A percentile compares a stretch with the other conserved stretches of the same genome.
Evolutionary conservation across 2,329 filamentous ascomycete species (phyloP).

Genomic region (Xylaria sp.): DNA sequence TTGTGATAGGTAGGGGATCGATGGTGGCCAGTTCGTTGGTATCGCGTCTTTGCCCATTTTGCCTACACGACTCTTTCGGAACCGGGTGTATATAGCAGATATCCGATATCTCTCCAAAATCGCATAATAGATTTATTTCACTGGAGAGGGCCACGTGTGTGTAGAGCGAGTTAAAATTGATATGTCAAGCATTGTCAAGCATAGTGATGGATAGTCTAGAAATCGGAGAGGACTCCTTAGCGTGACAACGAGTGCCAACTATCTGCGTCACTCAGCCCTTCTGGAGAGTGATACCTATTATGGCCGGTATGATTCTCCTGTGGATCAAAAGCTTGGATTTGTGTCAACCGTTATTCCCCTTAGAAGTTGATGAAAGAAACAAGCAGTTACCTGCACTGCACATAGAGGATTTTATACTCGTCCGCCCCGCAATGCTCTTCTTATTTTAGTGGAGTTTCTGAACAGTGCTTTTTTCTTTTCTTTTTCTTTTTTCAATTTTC

Average conservation of each 20-base stretch:
- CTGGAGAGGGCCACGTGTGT: not conserved
- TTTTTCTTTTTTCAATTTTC: too few species aligned
- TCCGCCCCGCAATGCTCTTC: not conserved
- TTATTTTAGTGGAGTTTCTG: not conserved
- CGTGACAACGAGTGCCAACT: not conserved
- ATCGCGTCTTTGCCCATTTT: slow-evolving; percentile 44
- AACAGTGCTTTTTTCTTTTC: not conserved
- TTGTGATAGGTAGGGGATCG: slow-evolving; percentile 62
- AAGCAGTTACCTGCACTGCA: not conserved
- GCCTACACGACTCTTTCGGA: not conserved
- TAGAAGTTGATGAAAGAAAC: not conserved
- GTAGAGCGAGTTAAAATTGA: not conserved
- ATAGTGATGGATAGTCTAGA: not conserved
- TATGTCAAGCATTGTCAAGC: not conserved
- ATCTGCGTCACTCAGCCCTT: not conserved
- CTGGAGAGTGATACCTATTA: not conserved
- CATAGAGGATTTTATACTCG: not conserved
- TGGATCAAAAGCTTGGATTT: not conserved
- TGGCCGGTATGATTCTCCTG: not conserved
- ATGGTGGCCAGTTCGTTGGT: slow-evolving; percentile 68
- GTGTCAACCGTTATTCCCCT: not conserved
- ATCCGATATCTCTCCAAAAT: not conserved
- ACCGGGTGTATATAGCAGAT: not conserved
- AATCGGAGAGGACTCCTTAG: not conserved
- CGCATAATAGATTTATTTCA: not conserved